Conservation (phyloP, 257 asterid species). For the Nicotiana knightiana region DNA sequence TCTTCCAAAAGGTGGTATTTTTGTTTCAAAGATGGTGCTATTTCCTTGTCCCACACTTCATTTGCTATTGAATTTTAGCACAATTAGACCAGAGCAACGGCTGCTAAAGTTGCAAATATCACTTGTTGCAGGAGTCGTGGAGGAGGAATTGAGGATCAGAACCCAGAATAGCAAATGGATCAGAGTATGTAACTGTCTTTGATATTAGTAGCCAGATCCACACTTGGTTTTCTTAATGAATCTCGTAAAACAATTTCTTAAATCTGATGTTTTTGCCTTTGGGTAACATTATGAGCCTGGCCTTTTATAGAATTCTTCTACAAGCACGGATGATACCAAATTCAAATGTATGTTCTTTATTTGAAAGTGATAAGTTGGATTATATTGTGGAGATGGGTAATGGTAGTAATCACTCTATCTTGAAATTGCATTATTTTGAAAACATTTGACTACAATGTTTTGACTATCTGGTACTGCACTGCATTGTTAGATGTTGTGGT, state of each 20-base stretch:
- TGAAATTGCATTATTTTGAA: not conserved
- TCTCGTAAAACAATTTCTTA: not conserved
- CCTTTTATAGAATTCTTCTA: not conserved
- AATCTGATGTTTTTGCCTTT: not conserved
- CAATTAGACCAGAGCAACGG: not conserved
- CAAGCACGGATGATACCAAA: not conserved
- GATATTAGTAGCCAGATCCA: not conserved
- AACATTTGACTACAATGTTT: not conserved
- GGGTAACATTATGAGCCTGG: not conserved
- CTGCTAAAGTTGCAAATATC: slow-evolving; percentile 2
- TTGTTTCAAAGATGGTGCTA: not conserved
- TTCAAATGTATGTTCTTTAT: not conserved
- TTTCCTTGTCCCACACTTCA: not conserved
- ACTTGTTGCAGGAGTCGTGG: not conserved
- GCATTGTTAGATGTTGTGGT: not conserved
- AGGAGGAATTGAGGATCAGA: slow-evolving; percentile 1
- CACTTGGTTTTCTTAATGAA: not conserved
- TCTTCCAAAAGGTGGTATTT: not conserved
- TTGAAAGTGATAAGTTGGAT: not conserved
- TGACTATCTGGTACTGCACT: not conserved
- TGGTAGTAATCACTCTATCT: not conserved
- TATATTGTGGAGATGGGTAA: not conserved
- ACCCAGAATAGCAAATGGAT: not conserved
- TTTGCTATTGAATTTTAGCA: not conserved
- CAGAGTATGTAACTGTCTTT: not conserved